These are phyloP conservation scores for Spergularia bocconei DNA, from an alignment of 148 eudicot genomes.

Conservation along the genomic window DNA sequence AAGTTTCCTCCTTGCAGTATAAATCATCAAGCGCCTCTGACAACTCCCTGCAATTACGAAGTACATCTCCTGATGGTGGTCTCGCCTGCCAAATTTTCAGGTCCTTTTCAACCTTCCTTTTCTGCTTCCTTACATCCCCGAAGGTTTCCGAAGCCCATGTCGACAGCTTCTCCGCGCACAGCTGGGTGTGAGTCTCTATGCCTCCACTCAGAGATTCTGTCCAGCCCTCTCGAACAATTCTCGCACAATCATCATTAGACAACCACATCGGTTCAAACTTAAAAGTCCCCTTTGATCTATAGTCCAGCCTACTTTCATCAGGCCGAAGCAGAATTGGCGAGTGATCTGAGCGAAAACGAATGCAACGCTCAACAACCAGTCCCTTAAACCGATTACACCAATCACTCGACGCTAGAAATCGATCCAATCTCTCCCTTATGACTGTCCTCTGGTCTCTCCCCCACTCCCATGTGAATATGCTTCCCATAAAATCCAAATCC, in stretches of 20 bases:
- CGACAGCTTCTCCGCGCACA: too few relatives aligned
- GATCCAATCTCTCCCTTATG: background rate
- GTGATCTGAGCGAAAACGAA: background rate
- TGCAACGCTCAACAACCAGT: background rate
- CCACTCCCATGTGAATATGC: background rate
- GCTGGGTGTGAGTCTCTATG: too few relatives aligned
- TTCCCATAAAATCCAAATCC: background rate
- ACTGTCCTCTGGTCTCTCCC: background rate
- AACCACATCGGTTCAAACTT: background rate
- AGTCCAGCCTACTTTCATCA: accelerated
- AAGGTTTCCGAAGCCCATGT: background rate
- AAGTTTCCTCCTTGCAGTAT: too few relatives aligned
- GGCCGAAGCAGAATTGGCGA: background rate
- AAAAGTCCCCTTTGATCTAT: background rate
- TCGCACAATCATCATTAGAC: background rate
- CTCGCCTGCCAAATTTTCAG: background rate
- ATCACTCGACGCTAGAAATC: background rate
- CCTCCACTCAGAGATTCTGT: too few relatives aligned
- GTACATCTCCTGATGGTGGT: background rate
- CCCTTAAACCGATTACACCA: background rate
- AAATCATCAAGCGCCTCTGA: too few relatives aligned
- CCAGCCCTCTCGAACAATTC: background rate
- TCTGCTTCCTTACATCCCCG: background rate
- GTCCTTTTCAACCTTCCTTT: background rate
- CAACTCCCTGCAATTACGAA: too few relatives aligned